Evolutionary conservation across 2,329 filamentous ascomycete species (phyloP), one percentile per base, ranked within the genome.

Genomic region (Cercospora sojina): DNA sequence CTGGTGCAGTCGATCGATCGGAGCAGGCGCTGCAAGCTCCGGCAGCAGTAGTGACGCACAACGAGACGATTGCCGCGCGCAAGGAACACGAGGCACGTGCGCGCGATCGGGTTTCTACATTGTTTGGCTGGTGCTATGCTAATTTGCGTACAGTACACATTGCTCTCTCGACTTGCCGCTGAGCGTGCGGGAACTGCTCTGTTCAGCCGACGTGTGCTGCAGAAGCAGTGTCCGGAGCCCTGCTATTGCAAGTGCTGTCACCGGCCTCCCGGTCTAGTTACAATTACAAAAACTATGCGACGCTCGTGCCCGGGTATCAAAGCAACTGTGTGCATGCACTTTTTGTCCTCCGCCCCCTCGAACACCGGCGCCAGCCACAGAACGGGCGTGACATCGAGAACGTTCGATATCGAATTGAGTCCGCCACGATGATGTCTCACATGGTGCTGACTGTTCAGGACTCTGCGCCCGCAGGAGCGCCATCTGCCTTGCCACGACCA

Each of bases 401-500:
- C 18, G 43, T 23, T 49, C 43, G 43, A 23, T 23, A 49, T 23
- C 43, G 57, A 12, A 25, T 25, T 9, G 35, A 47, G 16, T 25
- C n/a, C 27, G 18, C 41, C 58, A 31, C 49, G 25, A 13, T 38
- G n/a, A 43, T 16, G 25, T 32, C 29, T 38, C 62, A 31, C 41
- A 31, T 63, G 51, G 63, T 35, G 43, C n/a, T 16, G 43, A 29
- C 32, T 41, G 20, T 61, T 65, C 75, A 77, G 63, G 75, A 71
- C 29, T 77, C 76, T 64, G 74, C 75, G 13, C 70, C 74, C 23
- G 75, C 64, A 3, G 49, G 60, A 55, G 67, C 69, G 43, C 71
- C 71, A 23, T 74, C 74, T 35, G 67, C 63, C 65, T 72, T 72
- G 6, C 75, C 73, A 32, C 65, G 65, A 58, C 77, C 76, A 32